A percentile compares a stretch with the other conserved stretches of the same genome.
These are phyloP conservation scores for Penicillium pancosmium DNA, from an alignment of 495 filamentous ascomycete genomes.

Conservation along the genomic window DNA sequence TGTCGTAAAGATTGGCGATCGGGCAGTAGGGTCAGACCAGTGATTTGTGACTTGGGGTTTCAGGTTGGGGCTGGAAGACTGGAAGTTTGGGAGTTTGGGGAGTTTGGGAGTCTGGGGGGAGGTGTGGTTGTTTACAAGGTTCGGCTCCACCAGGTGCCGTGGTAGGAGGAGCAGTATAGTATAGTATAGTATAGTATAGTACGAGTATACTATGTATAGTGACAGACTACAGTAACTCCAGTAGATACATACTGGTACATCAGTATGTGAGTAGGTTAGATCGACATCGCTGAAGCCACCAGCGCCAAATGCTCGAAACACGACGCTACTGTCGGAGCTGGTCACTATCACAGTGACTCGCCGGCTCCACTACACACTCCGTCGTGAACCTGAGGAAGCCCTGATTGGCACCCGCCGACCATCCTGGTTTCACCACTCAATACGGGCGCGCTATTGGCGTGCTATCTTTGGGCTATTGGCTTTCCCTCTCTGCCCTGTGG, in stretches of 20 bases:
- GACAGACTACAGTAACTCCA: too few relatives aligned
- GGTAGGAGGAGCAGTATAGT: not conserved
- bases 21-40: not conserved
- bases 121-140: not conserved
- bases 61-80: too few relatives aligned
- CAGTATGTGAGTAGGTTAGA: not conserved
- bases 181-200: too few relatives aligned
- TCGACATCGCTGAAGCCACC: conserved; percentile 15
- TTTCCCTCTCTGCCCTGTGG: not conserved
- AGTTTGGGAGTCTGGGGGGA: too few relatives aligned
- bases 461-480: conserved; percentile 1
- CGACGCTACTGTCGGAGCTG: conserved; percentile 17
- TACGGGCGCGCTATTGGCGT: not conserved
- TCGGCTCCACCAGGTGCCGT: conserved; percentile 8
- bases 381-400: not conserved
- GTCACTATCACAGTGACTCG: conserved; percentile 29
- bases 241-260: conserved; percentile 9
- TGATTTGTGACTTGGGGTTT: too few relatives aligned
- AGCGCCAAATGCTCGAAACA: conserved; percentile 3
- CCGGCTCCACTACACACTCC: conserved; percentile 6
- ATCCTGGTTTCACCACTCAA: conserved; percentile 15
- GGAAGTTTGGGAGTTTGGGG: too few relatives aligned
- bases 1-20: not conserved
- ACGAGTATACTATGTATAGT: too few relatives aligned
- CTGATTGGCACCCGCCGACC: conserved; percentile 6